A percentile compares a stretch with the other conserved stretches of the same genome.
These are phyloP conservation scores for Aspergillus homomorphus DNA, from an alignment of 495 filamentous ascomycete genomes.

Conservation along the genomic window DNA sequence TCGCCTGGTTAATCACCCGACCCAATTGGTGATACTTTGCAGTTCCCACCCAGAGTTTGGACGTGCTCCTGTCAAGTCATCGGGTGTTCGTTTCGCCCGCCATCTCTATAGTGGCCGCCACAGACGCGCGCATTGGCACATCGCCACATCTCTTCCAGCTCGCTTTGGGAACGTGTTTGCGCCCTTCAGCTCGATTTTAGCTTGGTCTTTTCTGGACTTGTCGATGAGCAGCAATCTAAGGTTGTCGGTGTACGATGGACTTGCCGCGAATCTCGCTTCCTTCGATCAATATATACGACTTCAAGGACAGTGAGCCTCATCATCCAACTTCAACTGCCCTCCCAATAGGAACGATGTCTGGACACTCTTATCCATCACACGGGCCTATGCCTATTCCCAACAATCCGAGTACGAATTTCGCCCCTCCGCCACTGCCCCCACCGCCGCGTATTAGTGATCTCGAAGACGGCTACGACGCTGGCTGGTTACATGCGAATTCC, in stretches of 20 bases:
- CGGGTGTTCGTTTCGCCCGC: neutral
- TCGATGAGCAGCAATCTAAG: constrained; percentile 17
- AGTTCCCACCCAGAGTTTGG: neutral
- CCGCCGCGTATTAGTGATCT: constrained; percentile 54
- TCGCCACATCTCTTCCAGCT: constrained; percentile 2
- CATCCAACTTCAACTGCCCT: constrained; percentile 19
- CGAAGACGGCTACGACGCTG: constrained; percentile 55
- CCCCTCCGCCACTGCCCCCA: constrained; percentile 63
- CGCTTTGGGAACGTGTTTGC: neutral
- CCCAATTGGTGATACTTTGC: neutral
- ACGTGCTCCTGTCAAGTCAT: neutral
- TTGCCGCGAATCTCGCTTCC: constrained; percentile 51
- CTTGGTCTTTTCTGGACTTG: constrained; percentile 4
- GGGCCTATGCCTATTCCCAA: constrained; percentile 58
- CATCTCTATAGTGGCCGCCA: too few relatives aligned
- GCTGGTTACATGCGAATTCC: constrained; percentile 57
- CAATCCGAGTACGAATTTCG: constrained; percentile 41
- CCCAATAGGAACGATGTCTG: constrained; percentile 29
- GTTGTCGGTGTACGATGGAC: constrained; percentile 50
- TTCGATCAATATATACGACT: constrained; percentile 53
- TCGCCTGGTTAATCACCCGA: neutral
- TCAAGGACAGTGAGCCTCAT: constrained; percentile 40
- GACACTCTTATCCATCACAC: constrained; percentile 35
- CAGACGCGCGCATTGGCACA: too few relatives aligned
- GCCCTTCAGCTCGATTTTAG: neutral